phyloP scores from a whole-genome alignment of 805 yeast species.

The Torulaspora indica region DNA sequence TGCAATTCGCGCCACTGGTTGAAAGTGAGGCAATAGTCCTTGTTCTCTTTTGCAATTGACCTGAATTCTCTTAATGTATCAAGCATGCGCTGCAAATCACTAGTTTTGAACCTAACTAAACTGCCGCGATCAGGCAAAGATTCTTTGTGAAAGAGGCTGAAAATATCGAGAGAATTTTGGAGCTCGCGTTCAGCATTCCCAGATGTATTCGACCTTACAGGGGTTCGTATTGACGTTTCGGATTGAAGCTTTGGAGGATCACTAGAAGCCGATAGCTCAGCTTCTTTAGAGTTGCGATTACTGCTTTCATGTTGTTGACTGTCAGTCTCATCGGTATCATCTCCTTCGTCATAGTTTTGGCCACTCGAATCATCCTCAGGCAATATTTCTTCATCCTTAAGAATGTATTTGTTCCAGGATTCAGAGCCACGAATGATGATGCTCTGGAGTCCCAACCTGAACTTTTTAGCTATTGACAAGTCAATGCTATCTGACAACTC shows the following conservation, averaged over 20 bases:
- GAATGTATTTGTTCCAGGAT: constrained; percentile 6
- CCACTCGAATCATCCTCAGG: constrained; percentile 9
- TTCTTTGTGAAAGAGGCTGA: no score
- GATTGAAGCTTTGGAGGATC: not conserved
- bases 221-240: not conserved
- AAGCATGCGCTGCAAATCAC: constrained; percentile 14
- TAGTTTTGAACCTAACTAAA: not conserved
- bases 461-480: constrained; percentile 14
- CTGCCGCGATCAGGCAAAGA: no score
- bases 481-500: constrained; percentile 25
- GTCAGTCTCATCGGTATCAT: not conserved
- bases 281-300: not conserved
- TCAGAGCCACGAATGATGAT: constrained; percentile 10
- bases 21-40: constrained; percentile 20
- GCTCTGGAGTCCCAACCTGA: constrained; percentile 14
- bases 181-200: not conserved
- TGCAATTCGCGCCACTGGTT: constrained; percentile 28
- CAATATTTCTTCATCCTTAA: constrained; percentile 12
- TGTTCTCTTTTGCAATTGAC: constrained; percentile 17
- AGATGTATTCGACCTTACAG: not conserved
- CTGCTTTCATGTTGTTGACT: not conserved
- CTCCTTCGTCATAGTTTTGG: constrained; percentile 4
- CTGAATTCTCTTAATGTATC: constrained; percentile 22
- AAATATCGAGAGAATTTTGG: no score
- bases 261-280: not conserved